Evolutionary conservation across 345 rosid species (phyloP).

Genomic region (Eucalyptus pauciflora): DNA sequence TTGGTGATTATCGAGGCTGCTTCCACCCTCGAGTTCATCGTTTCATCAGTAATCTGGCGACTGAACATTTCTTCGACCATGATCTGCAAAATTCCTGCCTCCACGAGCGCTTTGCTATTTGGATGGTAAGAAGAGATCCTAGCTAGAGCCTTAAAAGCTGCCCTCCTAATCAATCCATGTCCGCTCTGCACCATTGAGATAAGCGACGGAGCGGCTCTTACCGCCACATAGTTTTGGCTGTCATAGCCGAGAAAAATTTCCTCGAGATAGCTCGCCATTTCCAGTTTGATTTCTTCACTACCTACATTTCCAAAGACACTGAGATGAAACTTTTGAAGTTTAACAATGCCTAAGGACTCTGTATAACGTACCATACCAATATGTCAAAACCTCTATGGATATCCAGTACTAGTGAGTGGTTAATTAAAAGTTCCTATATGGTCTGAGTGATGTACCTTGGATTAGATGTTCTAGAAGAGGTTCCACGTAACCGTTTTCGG

Average conservation of each 20-base stretch:
- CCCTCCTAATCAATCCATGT: conserved; percentile 30
- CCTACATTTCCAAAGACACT: conserved; percentile 24
- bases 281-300: conserved; percentile 47
- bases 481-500: conserved; percentile 72
- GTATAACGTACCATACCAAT: not conserved
- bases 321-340: not conserved
- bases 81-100: conserved; percentile 43
- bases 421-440: not conserved
- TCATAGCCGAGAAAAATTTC: conserved; percentile 57
- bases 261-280: conserved; percentile 64
- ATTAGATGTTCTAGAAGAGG: conserved; percentile 67
- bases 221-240: conserved; percentile 45
- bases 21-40: conserved; percentile 51
- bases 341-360: not conserved
- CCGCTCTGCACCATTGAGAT: conserved; percentile 51
- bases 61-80: conserved; percentile 72
- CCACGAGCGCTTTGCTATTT: conserved; percentile 39
- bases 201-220: conserved; percentile 57
- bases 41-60: conserved; percentile 35
- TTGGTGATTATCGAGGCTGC: conserved; percentile 74
- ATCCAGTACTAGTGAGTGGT: not conserved
- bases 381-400: not conserved
- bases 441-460: conserved; percentile 32
- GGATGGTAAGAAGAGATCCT: conserved; percentile 59
- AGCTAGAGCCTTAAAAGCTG: conserved; percentile 64